Evolutionary conservation across 805 yeast species (phyloP), one percentile per base, ranked within the genome.

Genomic region (Zygosaccharomyces pseudorouxii): DNA sequence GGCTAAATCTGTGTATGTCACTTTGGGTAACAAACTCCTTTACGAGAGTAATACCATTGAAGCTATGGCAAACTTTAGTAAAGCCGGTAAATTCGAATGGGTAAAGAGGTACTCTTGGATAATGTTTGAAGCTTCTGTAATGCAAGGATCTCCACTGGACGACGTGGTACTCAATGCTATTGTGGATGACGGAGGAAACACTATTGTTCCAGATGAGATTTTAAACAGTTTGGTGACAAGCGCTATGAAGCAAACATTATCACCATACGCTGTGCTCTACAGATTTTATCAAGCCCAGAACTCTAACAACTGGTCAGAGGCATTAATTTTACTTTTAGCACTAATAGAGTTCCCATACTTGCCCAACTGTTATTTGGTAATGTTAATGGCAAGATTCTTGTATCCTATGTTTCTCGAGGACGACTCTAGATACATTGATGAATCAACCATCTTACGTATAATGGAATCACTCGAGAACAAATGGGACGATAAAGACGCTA

Each of bases 201-300:
- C 36, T 12, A 42, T 51, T 22, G 58, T 60, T n/a, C 59, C 62
- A 10, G 60, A 54, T 42, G 68, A 56, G 41, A 54, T 70, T 9
- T 42, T 63, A 25, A 57, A 56, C 23, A 60, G 60, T 52, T 60
- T 67, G 22, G 68, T 78, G 11, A 74, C 80, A 36, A 81, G 87
- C 12, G 71, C 80, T 1, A 72, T 86, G 57, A 76, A 81, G 54
- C 90, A 85, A 62, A 76, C 85, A 22, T 62, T 86, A 44, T 69
- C 92, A 4, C 93, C 93, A 40, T 81, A 84, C 60, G 89, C 84
- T 1, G 78, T 83, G 0, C 68, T 86, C 20, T 71, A 72, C 50
- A 75, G 75, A 51, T 80, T 77, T 56, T 75, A 75, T 60, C 65
- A 67, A 14, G 61, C 69, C 7, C 55, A 62, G 46, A 42, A 50